A percentile compares a stretch with the other conserved stretches of the same genome.
Conservation (phyloP, 2,329 filamentous ascomycete genomes). For the Hypoxylon sp. region DNA sequence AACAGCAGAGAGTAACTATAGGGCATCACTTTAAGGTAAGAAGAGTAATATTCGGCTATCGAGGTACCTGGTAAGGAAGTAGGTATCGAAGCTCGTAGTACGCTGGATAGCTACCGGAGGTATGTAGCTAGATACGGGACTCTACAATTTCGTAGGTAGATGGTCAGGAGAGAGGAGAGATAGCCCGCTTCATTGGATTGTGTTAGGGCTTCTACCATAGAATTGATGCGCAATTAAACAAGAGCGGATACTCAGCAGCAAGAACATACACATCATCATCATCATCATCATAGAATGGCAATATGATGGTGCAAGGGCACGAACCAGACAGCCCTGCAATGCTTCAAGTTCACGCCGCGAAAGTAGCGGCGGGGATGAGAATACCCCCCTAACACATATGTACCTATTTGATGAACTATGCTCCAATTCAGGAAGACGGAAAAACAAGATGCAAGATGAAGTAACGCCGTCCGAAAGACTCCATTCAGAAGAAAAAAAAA, state of each 20-base stretch:
- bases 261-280: slow-evolving; percentile 3
- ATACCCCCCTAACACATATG: slow-evolving; percentile 24
- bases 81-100: too few species aligned
- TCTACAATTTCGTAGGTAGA: neutral
- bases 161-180: neutral
- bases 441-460: slow-evolving; percentile 33
- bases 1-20: too few species aligned
- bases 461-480: slow-evolving; percentile 38
- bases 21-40: too few species aligned
- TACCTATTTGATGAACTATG: slow-evolving; percentile 35
- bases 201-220: neutral
- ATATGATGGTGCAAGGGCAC: slow-evolving; percentile 9
- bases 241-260: neutral
- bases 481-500: slow-evolving; percentile 27
- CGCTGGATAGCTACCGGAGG: neutral
- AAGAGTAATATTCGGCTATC: too few species aligned
- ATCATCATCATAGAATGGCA: neutral
- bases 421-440: slow-evolving; percentile 23
- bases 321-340: slow-evolving; percentile 20
- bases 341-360: slow-evolving; percentile 33
- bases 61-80: too few species aligned
- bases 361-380: slow-evolving; percentile 23
- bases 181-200: neutral
- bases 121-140: neutral
- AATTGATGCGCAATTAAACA: neutral